Conservation (phyloP, 208 protist genomes). For the Trichomonas vaginalis region DNA sequence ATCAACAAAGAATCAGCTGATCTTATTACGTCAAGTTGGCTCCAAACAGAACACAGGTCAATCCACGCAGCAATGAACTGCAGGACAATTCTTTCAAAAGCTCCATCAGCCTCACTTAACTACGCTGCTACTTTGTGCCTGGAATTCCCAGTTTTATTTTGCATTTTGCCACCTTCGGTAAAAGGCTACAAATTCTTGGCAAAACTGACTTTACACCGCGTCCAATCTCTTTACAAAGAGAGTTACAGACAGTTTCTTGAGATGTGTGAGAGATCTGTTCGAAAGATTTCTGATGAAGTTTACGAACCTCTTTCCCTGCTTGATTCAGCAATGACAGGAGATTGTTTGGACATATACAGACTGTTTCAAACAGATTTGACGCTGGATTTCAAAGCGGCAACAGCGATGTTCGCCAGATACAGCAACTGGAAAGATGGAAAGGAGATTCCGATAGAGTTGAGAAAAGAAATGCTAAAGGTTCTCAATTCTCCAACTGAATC, state of each 20-base stretch:
- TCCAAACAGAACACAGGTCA: neutral
- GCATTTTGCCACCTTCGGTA: neutral
- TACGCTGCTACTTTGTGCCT: neutral
- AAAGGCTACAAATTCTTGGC: neutral
- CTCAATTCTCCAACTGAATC: neutral
- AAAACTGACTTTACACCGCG: neutral
- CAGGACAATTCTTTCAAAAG: neutral
- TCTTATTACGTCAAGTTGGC: neutral
- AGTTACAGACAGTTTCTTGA: neutral
- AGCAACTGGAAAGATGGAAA: neutral
- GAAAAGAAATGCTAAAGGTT: neutral
- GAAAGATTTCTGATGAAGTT: neutral
- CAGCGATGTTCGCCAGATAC: neutral
- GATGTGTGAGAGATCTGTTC: neutral
- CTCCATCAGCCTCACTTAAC: neutral
- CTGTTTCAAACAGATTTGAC: neutral
- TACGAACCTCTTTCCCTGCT: neutral
- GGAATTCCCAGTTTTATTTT: neutral
- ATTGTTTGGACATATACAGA: neutral
- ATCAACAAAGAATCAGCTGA: neutral
- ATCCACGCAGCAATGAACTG: neutral
- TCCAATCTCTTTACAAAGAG: neutral
- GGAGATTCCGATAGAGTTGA: neutral
- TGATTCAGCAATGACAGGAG: neutral
- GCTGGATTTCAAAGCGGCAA: neutral